Conservation (phyloP, 305 asterid genomes). For the Solanum hybrid region DNA sequence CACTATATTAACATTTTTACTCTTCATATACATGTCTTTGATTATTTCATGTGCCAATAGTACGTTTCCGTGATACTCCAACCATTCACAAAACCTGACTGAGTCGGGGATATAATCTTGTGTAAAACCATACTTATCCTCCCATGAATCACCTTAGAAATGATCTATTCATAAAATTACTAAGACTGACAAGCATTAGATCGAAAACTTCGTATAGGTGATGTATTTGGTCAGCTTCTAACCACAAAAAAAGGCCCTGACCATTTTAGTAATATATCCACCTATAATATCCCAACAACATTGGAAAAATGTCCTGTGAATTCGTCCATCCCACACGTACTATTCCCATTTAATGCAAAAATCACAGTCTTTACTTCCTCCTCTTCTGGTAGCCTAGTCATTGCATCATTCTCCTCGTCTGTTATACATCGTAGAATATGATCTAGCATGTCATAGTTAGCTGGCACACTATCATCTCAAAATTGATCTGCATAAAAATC, state of each 20-base stretch:
- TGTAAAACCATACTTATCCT: accelerated
- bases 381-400: neutral
- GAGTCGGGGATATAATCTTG: neutral
- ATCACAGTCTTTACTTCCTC: neutral
- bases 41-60: neutral
- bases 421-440: no score
- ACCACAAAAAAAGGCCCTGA: neutral
- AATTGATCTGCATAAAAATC: neutral
- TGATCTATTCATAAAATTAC: neutral
- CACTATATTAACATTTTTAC: neutral
- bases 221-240: neutral
- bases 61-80: accelerated
- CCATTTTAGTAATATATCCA: neutral
- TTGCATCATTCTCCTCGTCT: no score
- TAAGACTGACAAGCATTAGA: neutral
- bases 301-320: neutral
- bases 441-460: neutral
- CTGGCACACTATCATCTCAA: no score
- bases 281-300: neutral
- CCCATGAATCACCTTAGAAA: neutral
- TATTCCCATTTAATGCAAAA: neutral
- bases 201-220: neutral
- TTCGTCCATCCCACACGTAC: accelerated
- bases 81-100: neutral
- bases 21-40: neutral